Evolutionary conservation across 768 basidiomycete species (phyloP), one percentile per base, ranked within the genome.

Genomic region (Pleurotus tuoliensis): DNA sequence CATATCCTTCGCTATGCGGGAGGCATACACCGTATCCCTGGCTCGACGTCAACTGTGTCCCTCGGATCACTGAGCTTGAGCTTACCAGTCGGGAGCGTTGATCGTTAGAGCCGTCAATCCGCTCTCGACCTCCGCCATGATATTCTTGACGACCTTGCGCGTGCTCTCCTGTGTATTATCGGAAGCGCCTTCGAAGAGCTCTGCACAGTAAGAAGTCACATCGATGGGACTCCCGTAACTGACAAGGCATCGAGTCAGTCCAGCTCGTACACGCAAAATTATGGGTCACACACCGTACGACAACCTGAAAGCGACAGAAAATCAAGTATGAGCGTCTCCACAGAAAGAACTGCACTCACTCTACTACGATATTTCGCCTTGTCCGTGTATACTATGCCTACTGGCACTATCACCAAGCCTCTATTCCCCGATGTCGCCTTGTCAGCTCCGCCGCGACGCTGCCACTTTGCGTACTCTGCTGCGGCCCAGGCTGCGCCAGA

Each of bases 401-500:
- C 82, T 0, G 87, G 88, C 1, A 89, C 71, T 57, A 88, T 74
- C 1, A 74, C 61, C 41, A 84, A 70, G 34, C 69, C 70, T 58
- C 61, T 56, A 40, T 39, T 30, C 30, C 39, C 58, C 55, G 52
- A 37, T 41, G 56, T 50, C 11, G 56, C 59, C 24, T 51, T 46
- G 43, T 57, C 59, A n/a, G 34, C 15, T 15, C 57, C 56, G 56
- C 55, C 20, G 57, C 59, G 3, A 6, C 62, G 63, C 57, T 58
- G 61, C 65, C 63, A 80, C 58, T 80, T 75, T 48, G 77, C 72
- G 67, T 82, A 90, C 64, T 90, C 88, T 47, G 90, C 77, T 5
- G 84, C 87, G 45, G 84, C 82, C 84, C 88, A 87, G 5, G 83
- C 81, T 2, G 81, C 80, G 4, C 90, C 89, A 47, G 87, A 84